Evolutionary conservation across 1,284 basidiomycete species (phyloP).

Genomic region (Fereydounia khargensis): DNA sequence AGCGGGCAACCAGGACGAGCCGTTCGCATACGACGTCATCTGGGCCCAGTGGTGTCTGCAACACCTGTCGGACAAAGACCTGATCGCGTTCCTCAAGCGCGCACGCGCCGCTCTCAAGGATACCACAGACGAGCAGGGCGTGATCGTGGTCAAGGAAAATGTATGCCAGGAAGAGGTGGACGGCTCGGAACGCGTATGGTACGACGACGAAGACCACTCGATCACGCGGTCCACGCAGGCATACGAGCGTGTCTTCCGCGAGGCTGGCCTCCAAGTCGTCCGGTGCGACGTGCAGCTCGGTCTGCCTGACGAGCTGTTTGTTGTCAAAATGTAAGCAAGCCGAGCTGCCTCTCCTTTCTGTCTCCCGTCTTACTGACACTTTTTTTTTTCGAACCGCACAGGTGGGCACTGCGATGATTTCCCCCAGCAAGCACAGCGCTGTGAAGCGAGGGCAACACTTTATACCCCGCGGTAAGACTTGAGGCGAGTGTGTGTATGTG

Average conservation of each 20-base stretch:
- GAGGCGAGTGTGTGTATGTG: no score
- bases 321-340: conserved; percentile 54
- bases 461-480: no score
- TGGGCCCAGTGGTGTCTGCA: conserved; percentile 56
- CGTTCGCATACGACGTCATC: conserved; percentile 46
- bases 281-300: conserved; percentile 47
- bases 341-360: no score
- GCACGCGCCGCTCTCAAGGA: conserved; percentile 39
- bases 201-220: conserved; percentile 54
- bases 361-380: no score
- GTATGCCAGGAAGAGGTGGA: conserved; percentile 49
- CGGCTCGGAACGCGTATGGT: conserved; percentile 49
- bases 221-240: conserved; percentile 51
- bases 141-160: conserved; percentile 56
- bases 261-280: conserved; percentile 48
- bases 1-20: conserved; percentile 24
- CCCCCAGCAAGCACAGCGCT: no score
- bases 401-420: background rate
- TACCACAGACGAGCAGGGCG: conserved; percentile 9
- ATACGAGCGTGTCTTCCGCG: conserved; percentile 50
- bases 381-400: background rate
- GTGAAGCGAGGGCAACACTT: no score
- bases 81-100: conserved; percentile 43
- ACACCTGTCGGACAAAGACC: conserved; percentile 52
- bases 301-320: conserved; percentile 53